Percentiles rank a stretch among this genome's conserved stretches.
These are phyloP conservation scores for Gamarada debralockiae DNA, from an alignment of 495 filamentous ascomycete genomes.

Conservation along the genomic window DNA sequence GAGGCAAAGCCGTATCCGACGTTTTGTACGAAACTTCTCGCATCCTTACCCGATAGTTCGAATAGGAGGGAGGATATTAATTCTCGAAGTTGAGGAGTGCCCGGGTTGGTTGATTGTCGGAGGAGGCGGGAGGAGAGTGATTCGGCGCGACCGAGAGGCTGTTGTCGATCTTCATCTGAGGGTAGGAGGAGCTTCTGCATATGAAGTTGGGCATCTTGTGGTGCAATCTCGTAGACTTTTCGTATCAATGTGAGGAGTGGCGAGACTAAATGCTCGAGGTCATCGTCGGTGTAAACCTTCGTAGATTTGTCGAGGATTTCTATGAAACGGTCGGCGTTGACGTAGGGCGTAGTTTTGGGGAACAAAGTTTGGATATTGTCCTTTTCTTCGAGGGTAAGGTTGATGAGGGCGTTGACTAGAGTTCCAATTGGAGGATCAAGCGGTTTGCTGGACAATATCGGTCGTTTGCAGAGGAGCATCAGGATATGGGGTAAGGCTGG, in stretches of 20 bases:
- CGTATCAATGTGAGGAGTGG: conserved; percentile 72
- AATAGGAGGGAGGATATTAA: conserved; percentile 80
- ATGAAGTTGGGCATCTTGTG: conserved; percentile 51
- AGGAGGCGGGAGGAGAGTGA: conserved; percentile 76
- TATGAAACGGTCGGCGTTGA: conserved; percentile 65
- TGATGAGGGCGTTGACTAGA: conserved; percentile 77
- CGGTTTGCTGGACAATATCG: conserved; percentile 30
- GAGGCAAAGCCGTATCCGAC: conserved; percentile 92
- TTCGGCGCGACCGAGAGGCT: conserved; percentile 71
- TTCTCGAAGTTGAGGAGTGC: conserved; percentile 64
- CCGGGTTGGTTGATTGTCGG: conserved; percentile 69
- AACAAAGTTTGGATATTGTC: conserved; percentile 49
- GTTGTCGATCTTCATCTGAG: conserved; percentile 69
- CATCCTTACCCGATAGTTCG: conserved; percentile 75
- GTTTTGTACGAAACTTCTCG: conserved; percentile 67
- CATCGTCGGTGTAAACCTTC: conserved; percentile 51
- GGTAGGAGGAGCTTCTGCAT: conserved; percentile 73
- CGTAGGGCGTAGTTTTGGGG: conserved; percentile 57
- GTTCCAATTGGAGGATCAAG: conserved; percentile 45
- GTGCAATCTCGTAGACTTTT: conserved; percentile 68
- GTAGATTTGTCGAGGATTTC: conserved; percentile 68
- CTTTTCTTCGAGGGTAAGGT: conserved; percentile 58
- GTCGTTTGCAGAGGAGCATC: conserved; percentile 55
- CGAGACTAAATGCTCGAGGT: conserved; percentile 63
- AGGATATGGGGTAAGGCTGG: conserved; percentile 67